phyloP scores from a whole-genome alignment of 164 flowering plant species.

The Chimonanthus praecox region DNA sequence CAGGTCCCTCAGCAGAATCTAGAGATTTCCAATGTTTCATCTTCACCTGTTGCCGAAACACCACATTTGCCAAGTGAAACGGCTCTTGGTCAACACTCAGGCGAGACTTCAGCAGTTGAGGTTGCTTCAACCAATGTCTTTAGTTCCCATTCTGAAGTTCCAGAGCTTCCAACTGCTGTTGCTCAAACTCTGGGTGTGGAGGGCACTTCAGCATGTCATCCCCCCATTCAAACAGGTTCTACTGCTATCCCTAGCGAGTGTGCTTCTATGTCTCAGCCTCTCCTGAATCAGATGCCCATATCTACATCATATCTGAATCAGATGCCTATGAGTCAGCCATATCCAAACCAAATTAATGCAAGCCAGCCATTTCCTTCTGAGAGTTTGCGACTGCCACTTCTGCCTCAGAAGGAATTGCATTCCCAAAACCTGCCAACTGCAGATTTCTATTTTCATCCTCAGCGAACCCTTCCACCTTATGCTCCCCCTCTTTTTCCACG shows the following conservation, averaged over 20 bases:
- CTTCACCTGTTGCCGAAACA: constrained; percentile 2
- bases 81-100: background rate
- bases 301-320: constrained; percentile 8
- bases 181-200: background rate
- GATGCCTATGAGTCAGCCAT: constrained; percentile 18
- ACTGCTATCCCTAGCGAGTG: background rate
- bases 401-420: constrained; percentile 11
- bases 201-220: constrained; percentile 4
- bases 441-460: constrained; percentile 15
- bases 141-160: background rate
- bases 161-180: constrained; percentile 4
- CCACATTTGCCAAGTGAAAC: constrained; percentile 2
- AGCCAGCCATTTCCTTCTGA: constrained; percentile 14
- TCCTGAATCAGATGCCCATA: constrained; percentile 2
- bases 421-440: constrained; percentile 12
- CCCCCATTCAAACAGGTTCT: constrained; percentile 8
- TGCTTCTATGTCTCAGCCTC: background rate
- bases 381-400: constrained; percentile 18
- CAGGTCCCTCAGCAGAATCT: background rate
- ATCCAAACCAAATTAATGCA: constrained; percentile 12
- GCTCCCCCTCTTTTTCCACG: constrained; percentile 25
- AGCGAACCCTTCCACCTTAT: constrained; percentile 13
- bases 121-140: constrained; percentile 5
- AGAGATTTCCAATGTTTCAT: constrained; percentile 4
- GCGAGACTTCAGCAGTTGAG: background rate